A percentile compares a stretch with the other conserved stretches of the same genome.
Conservation (phyloP, 2,329 filamentous ascomycete genomes). For the Aspergillus novofumigatus region DNA sequence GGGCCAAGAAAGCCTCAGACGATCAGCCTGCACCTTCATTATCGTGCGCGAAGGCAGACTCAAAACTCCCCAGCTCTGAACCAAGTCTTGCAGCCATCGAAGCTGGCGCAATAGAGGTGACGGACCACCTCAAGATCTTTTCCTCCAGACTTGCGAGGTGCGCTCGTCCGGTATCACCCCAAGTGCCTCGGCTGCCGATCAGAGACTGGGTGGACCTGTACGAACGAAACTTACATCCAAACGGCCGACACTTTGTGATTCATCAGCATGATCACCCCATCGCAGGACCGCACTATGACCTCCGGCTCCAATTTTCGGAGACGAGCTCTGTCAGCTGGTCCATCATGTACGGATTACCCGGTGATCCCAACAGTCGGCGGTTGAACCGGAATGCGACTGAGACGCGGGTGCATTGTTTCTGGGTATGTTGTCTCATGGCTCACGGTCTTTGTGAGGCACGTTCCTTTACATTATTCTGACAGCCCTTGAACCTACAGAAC, state of each 20-base stretch:
- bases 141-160: constrained; percentile 35
- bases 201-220: constrained; percentile 45
- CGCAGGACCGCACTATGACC: constrained; percentile 65
- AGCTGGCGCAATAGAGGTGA: constrained; percentile 46
- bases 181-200: constrained; percentile 36
- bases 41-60: neutral
- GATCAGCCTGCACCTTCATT: neutral
- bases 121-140: constrained; percentile 48
- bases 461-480: neutral
- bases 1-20: neutral
- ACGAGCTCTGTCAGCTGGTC: constrained; percentile 63
- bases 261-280: constrained; percentile 71
- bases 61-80: neutral
- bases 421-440: constrained; percentile 39
- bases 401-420: constrained; percentile 58
- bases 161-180: constrained; percentile 19
- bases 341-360: constrained; percentile 60
- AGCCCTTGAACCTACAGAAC: constrained; percentile 42
- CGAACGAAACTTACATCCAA: constrained; percentile 40
- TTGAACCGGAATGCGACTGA: constrained; percentile 58
- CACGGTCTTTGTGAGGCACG: neutral
- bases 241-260: constrained; percentile 60
- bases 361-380: constrained; percentile 53
- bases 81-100: constrained; percentile 45
- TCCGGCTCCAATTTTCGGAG: constrained; percentile 65